Base-by-base conservation (phyloP, 1,284 basidiomycete species). In the Gomphus bonarii region DNA sequence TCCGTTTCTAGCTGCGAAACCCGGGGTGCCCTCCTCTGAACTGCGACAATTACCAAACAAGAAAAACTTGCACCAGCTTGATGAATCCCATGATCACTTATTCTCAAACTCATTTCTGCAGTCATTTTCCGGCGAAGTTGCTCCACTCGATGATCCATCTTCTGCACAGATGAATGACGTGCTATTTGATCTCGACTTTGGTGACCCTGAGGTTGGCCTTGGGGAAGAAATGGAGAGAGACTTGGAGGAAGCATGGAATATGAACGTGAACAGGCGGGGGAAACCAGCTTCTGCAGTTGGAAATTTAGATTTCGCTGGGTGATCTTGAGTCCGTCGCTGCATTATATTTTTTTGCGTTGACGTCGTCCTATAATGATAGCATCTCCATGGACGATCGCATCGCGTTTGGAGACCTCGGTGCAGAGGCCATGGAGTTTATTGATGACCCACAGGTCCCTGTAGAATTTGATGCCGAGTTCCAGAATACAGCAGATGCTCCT, bases 221-320 rank as follows among this genome's bases (percentile, higher is more conserved):
- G 81, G 78, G 2, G 85, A 87, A 46, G 87, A 89, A 62, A 70
- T 89, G 28, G 84, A 82, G 3, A 75, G 73, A 60, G 87, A 89
- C 63, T 72, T 89, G 3, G 87, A 85, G 35, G 80, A 81, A 62
- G 82, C 75, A 28, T 89, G 87, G 50, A 51, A 51, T 10, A 51
- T 51, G 50, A 51, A 51, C 18, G n/a, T 36, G 6, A 40, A 36
- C 36, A 35, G 22, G 12, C 12, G 36, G 50, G 36, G 22, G 7
- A 18, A 35, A 36, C 50, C 50, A 30, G 16, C 16, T 28, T 33
- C 25, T 8, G 36, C 28, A 8, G 46, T 25, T 22, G 25, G 4
- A 18, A 18, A 14, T 6, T 30, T 48, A 16, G 22, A 40, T 25
- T 51, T 51, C 18, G 50, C 10, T n/a, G 16, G 36, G 50, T 51